Evolutionary conservation across 1,284 basidiomycete species (phyloP).

Genomic region (Takashimella tepidaria): DNA sequence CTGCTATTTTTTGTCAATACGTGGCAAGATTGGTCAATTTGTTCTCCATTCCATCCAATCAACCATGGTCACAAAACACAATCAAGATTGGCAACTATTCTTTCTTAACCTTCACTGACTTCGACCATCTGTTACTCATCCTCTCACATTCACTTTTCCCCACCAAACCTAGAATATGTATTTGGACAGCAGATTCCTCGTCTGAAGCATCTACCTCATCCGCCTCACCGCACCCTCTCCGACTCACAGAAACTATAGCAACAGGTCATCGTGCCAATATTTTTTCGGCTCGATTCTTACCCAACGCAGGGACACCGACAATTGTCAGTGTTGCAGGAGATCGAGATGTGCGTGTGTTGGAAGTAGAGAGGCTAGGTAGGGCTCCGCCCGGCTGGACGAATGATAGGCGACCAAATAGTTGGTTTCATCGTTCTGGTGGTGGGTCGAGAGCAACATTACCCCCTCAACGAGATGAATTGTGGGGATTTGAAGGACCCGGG

Average conservation of each 20-base stretch:
- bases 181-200: constrained; percentile 58
- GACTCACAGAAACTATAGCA: constrained; percentile 58
- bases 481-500: constrained; percentile 33
- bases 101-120: too few relatives aligned
- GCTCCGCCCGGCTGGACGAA: constrained; percentile 30
- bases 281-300: constrained; percentile 79
- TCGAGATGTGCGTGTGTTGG: constrained; percentile 72
- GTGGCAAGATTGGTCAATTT: too few relatives aligned
- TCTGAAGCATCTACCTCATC: constrained; percentile 17
- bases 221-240: constrained; percentile 56
- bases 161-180: constrained; percentile 63
- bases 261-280: constrained; percentile 84
- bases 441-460: too few relatives aligned
- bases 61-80: background rate
- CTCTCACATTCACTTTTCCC: too few relatives aligned
- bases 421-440: too few relatives aligned
- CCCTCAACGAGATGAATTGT: constrained; percentile 21
- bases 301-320: constrained; percentile 48
- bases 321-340: constrained; percentile 71
- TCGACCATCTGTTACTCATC: too few relatives aligned
- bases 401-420: constrained; percentile 28
- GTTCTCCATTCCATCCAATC: background rate
- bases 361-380: constrained; percentile 56
- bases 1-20: too few relatives aligned
- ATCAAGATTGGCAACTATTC: too few relatives aligned